Base-by-base conservation (phyloP, 345 rosid species). In the Cardamine chenopodiifolia region DNA sequence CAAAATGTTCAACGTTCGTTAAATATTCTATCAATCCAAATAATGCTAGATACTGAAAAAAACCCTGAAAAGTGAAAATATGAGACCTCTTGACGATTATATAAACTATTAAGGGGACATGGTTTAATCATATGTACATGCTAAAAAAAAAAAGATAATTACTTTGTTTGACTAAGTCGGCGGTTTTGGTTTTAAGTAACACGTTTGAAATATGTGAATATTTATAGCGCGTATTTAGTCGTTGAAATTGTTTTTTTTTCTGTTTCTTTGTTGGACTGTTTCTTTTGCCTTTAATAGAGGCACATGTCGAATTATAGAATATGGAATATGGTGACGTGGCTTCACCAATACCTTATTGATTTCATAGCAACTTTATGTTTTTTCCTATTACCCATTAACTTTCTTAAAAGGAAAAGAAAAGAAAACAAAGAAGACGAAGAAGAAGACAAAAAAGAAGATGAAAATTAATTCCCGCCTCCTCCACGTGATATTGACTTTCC, bases 161-260 rank as follows among this genome's bases (percentile, higher is more conserved):
- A 12, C 5, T 31, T 49, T 26, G 23, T 32, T 71, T 71, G 61
- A 62, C 31, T 52, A 52, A 17, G 39, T 34, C 18, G 14, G 19
- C 40, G 17, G 26, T 39, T 68, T 39, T 17, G 48, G 40, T 68
- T 61, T 29, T 1, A n/a, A n/a, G n/a, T n/a, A 53, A 39, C 64
- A 75, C 79, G 79, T 68, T 75, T 18, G n/a, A 59, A 60, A 75
- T 54, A 68, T 62, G 49, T 53, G 28, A 42, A 62, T 32, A 69
- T 4, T 2, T 31, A 26, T 58, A 61, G 8, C 17, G 25, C 17
- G 49, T 29, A 22, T 13, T 13, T 29, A 48, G 75, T 60, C 68
- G 74, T 68, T 61, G 64, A 61, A 60, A 68, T 60, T 59, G 68
- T 75, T 66, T 47, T 45, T 47, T 45, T 12, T 56, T 12, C 12